Base-by-base conservation (phyloP, 768 basidiomycete species). In the Boletus vinaceobasis region DNA sequence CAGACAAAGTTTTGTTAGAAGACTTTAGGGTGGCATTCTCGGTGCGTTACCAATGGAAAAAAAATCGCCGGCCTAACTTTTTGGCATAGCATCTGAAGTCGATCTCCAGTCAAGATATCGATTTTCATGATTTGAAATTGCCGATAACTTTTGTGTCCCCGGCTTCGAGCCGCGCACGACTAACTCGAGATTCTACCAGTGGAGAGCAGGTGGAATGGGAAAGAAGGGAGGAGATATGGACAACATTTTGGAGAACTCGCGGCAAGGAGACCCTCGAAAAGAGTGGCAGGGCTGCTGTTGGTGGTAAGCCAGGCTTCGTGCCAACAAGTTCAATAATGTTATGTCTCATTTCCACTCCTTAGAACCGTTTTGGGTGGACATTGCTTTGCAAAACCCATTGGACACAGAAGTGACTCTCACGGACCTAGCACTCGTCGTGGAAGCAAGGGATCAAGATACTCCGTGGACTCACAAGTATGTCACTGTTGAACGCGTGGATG, bases 11-110 rank as follows among this genome's bases (percentile, higher is more conserved):
- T 7, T 87, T 82, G 55, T 66, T 98, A 35, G 91, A 96, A 54
- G 96, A 99, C 72, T 91, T 98, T 64, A 80, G 83, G 23, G 83
- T 93, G 14, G 92, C 97, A 6, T 88, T 89, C 62, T 80, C 84
- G 65, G 94, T 95, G 66, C 53, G 79, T 60, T 19, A n/a, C 50
- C 29, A 33, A 15, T 55, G 37, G 23, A 10, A 36, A 33, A 23
- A 31, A 36, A 37, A 7, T n/a, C 15, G n/a, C 13, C 2, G 14
- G 0, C 19, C 43, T 59, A n/a, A 61, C 17, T 23, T 23, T 47
- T 23, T 47, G 23, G 51, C 23, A 3, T 51, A 95, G 93, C 93
- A 96, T 72, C 78, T 89, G 58, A 83, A 78, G 51, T 76, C 81
- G 2, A 86, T 82, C 17, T 77, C 84, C 14, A 75, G 75, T 1